Percentiles rank a stretch among this genome's conserved stretches.
phyloP scores from a whole-genome alignment of 495 filamentous ascomycete genomes.

The Neurospora sp. region DNA sequence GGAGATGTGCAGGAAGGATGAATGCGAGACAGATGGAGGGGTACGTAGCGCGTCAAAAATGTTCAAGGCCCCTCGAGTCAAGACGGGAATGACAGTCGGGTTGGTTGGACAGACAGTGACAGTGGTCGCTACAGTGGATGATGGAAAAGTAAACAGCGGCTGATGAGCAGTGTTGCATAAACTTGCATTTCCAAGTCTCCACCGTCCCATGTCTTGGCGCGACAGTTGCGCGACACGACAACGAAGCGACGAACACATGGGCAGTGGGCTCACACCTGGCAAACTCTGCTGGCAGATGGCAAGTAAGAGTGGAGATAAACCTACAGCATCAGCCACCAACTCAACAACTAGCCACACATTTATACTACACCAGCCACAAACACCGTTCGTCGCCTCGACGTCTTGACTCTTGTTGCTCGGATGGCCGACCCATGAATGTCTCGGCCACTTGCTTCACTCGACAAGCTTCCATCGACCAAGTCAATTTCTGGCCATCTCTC shows the following conservation, averaged over 20 bases:
- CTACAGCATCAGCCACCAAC: background rate
- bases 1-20: constrained; percentile 2
- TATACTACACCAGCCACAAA: background rate
- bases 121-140: background rate
- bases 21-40: background rate
- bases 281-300: background rate
- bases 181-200: background rate
- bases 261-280: background rate
- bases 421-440: background rate
- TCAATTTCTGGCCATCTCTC: background rate
- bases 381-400: background rate
- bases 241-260: background rate
- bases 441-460: background rate
- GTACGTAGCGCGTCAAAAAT: background rate
- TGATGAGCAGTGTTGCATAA: background rate
- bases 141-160: background rate
- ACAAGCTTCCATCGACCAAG: background rate
- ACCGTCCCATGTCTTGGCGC: constrained; percentile 3
- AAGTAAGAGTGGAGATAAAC: background rate
- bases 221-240: constrained; percentile 1
- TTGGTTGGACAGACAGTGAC: background rate
- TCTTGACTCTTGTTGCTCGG: background rate
- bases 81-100: background rate
- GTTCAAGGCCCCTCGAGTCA: background rate
- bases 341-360: background rate